A percentile compares a stretch with the other conserved stretches of the same genome.
These are phyloP conservation scores for Tuber brumale DNA, from an alignment of 495 filamentous ascomycete genomes.

Conservation along the genomic window DNA sequence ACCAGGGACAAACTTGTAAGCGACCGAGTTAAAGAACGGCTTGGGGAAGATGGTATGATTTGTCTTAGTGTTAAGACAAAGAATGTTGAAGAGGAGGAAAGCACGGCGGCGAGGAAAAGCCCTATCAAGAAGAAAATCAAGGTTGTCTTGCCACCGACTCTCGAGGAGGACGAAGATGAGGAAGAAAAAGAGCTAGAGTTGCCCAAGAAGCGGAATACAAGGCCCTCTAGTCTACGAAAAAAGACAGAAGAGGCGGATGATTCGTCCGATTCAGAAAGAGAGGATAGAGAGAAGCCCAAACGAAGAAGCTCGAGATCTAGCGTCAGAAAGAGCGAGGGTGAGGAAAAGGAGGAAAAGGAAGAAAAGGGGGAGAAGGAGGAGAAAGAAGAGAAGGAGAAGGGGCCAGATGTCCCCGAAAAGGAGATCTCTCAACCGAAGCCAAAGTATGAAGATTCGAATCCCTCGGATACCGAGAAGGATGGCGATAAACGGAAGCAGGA, in stretches of 20 bases:
- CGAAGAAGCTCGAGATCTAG: slow-evolving; percentile 37
- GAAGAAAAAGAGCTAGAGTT: slow-evolving; percentile 18
- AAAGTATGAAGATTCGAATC: slow-evolving; percentile 24
- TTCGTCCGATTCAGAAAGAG: slow-evolving; percentile 33
- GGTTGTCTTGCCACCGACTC: slow-evolving; percentile 23
- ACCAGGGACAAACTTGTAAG: slow-evolving; percentile 35
- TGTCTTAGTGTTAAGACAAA: slow-evolving; percentile 16
- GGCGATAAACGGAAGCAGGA: slow-evolving; percentile 25
- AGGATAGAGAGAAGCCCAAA: slow-evolving; percentile 44
- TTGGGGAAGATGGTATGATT: slow-evolving; percentile 25
- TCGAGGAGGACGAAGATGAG: slow-evolving; percentile 33
- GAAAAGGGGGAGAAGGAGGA: slow-evolving; percentile 5
- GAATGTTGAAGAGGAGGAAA: slow-evolving; percentile 17
- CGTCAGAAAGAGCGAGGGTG: slow-evolving; percentile 7
- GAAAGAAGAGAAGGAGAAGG: slow-evolving; percentile 14
- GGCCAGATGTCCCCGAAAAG: slow-evolving; percentile 26
- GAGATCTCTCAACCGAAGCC: slow-evolving; percentile 17
- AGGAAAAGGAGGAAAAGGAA: slow-evolving; percentile 11
- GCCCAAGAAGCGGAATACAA: slow-evolving; percentile 9
- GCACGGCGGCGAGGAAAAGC: slow-evolving; percentile 22
- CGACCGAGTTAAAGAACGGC: slow-evolving; percentile 25
- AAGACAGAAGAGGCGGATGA: slow-evolving; percentile 40
- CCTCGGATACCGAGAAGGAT: slow-evolving; percentile 22
- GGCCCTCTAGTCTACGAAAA: slow-evolving; percentile 20
- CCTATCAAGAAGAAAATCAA: slow-evolving; percentile 26